phyloP scores from a whole-genome alignment of 106 monocot genomes.

The Dendrobium chrysotoxum region DNA sequence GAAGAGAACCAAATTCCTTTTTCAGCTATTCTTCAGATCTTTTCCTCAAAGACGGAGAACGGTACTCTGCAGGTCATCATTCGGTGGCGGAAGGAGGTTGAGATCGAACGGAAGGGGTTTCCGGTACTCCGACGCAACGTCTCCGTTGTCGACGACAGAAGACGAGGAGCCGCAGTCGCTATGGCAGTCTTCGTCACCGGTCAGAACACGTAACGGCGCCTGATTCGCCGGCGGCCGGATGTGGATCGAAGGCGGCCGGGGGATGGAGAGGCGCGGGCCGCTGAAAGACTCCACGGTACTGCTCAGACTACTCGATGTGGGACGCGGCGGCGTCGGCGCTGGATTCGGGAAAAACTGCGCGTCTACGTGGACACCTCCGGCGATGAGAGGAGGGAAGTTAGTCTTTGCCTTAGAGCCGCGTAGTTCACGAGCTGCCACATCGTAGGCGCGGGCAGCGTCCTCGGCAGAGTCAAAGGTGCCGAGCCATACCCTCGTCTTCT shows the following conservation, averaged over 20 bases:
- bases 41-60: conserved; percentile 13
- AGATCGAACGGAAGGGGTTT: conserved; percentile 23
- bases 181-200: conserved; percentile 9
- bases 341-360: neutral
- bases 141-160: conserved; percentile 15
- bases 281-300: conserved; percentile 72
- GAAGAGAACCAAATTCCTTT: conserved; percentile 15
- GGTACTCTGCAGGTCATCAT: conserved; percentile 19
- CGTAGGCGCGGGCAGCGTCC: conserved; percentile 66
- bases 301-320: conserved; percentile 51
- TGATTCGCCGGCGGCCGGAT: conserved; percentile 10
- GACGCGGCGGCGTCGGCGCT: conserved; percentile 2
- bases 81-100: conserved; percentile 16
- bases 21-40: neutral
- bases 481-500: conserved; percentile 57
- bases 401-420: conserved; percentile 69
- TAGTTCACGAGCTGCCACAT: conserved; percentile 49
- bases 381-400: conserved; percentile 48
- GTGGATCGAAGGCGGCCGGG: neutral
- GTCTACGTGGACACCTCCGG: neutral
- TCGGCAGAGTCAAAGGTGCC: conserved; percentile 69
- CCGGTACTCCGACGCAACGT: conserved; percentile 3
- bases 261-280: conserved; percentile 29
- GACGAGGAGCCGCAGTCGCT: conserved; percentile 29
- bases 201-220: neutral